Conservation (phyloP, 176 grass and related monocot genomes). For the Bothriochloa decipiens region DNA sequence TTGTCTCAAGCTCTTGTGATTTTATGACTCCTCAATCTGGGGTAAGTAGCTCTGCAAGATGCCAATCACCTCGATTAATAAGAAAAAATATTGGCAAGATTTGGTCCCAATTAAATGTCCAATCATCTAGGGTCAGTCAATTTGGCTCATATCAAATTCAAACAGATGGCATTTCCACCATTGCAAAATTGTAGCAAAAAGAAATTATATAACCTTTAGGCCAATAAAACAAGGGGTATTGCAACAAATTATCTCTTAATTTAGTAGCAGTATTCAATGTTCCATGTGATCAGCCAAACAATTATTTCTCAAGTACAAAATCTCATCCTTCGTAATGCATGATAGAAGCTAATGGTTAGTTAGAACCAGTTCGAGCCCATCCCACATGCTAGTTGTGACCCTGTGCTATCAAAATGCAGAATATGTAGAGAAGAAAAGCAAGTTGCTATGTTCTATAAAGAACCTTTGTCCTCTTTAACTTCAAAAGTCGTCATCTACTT, state of each 20-base stretch:
- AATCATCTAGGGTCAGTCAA: slow-evolving; percentile 11
- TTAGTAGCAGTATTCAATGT: not conserved
- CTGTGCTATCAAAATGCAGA: slow-evolving; percentile 62
- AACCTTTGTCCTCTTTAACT: slow-evolving; percentile 58
- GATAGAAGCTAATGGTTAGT: slow-evolving; percentile 10
- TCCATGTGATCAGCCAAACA: slow-evolving; percentile 14
- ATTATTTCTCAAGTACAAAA: not conserved
- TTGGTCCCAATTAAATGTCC: slow-evolving; percentile 12
- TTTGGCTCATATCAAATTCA: slow-evolving; percentile 8
- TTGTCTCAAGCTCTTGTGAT: slow-evolving; percentile 25
- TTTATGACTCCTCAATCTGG: slow-evolving; percentile 10
- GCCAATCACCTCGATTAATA: slow-evolving; percentile 17
- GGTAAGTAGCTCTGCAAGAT: slow-evolving; percentile 20
- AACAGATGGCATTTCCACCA: slow-evolving; percentile 10
- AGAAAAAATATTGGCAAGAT: slow-evolving; percentile 15
- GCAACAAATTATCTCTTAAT: slow-evolving; percentile 13
- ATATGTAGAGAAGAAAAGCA: slow-evolving; percentile 39
- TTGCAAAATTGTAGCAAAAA: slow-evolving; percentile 14
- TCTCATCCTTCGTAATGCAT: not conserved
- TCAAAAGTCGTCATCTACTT: slow-evolving; percentile 57
- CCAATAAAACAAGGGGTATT: not conserved
- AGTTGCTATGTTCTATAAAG: slow-evolving; percentile 58
- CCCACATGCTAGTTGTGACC: slow-evolving; percentile 34
- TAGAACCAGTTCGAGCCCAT: slow-evolving; percentile 37
- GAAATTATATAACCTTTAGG: not conserved